Percentiles rank a stretch among this genome's conserved stretches.
Evolutionary conservation across 345 rosid species (phyloP).

Genomic region (Hypericum perforatum): DNA sequence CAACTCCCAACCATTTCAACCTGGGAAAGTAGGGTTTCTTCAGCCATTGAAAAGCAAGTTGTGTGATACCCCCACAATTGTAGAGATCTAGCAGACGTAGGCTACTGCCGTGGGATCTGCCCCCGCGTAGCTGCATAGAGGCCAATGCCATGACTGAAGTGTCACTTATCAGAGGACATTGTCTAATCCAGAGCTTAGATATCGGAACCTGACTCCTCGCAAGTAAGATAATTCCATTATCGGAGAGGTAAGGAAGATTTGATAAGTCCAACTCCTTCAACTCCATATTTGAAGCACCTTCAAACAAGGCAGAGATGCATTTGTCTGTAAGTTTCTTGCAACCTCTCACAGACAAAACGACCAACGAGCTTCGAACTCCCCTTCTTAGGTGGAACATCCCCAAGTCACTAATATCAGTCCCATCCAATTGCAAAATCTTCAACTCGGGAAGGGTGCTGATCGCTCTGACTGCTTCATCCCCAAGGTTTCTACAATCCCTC

Average conservation of each 20-base stretch:
- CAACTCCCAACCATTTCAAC: slow-evolving; percentile 81
- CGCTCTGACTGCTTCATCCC: slow-evolving; percentile 63
- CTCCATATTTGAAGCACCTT: slow-evolving; percentile 49
- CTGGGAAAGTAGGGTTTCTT: slow-evolving; percentile 81
- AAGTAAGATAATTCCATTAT: slow-evolving; percentile 54
- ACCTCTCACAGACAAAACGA: slow-evolving; percentile 68
- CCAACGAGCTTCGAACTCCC: slow-evolving; percentile 45
- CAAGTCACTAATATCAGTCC: slow-evolving; percentile 52
- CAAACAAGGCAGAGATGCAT: slow-evolving; percentile 51
- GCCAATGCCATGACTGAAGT: slow-evolving; percentile 80
- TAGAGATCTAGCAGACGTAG: slow-evolving; percentile 53
- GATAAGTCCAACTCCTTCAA: slow-evolving; percentile 78
- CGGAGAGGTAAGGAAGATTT: slow-evolving; percentile 61
- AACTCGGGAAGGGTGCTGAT: slow-evolving; percentile 45
- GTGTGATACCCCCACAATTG: slow-evolving; percentile 77
- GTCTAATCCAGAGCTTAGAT: slow-evolving; percentile 63
- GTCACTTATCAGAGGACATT: slow-evolving; percentile 81
- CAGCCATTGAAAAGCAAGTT: slow-evolving; percentile 67
- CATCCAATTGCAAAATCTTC: slow-evolving; percentile 54
- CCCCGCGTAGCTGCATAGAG: slow-evolving; percentile 55
- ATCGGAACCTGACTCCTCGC: slow-evolving; percentile 56
- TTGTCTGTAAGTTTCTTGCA: slow-evolving; percentile 82
- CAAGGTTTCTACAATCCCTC: slow-evolving; percentile 65
- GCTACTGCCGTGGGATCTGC: slow-evolving; percentile 61
- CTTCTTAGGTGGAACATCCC: slow-evolving; percentile 47